These are phyloP conservation scores for Blumeria hordei DNA, from an alignment of 2,329 filamentous ascomycete species.

Conservation along the genomic window DNA sequence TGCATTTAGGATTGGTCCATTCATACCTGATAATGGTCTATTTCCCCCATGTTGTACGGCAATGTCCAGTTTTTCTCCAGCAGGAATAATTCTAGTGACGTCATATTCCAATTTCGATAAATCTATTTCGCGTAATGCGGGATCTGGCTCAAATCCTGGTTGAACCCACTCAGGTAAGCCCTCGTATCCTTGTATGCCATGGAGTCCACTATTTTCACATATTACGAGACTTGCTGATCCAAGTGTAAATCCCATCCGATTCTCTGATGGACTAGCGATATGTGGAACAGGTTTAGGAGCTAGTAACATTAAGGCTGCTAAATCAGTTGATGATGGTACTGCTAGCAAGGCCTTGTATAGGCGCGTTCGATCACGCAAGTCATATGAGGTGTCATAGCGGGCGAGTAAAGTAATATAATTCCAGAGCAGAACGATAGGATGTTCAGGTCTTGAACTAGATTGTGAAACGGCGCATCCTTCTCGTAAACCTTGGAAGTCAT, in stretches of 20 bases:
- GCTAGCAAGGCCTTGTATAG: constrained; percentile 68
- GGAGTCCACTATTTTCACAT: constrained; percentile 47
- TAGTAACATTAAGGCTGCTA: constrained; percentile 72
- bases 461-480: constrained; percentile 6
- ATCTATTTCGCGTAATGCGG: constrained; percentile 40
- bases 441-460: constrained; percentile 17
- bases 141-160: constrained; percentile 56
- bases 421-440: constrained; percentile 59
- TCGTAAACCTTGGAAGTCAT: constrained; percentile 7
- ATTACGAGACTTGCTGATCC: constrained; percentile 73
- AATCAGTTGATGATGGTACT: constrained; percentile 49
- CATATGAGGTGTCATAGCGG: constrained; percentile 84
- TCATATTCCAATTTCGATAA: constrained; percentile 17
- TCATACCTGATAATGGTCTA: constrained; percentile 20
- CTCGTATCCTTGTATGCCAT: constrained; percentile 58
- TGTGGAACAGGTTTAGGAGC: constrained; percentile 89
- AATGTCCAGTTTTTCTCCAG: constrained; percentile 38
- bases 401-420: constrained; percentile 64
- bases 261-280: constrained; percentile 70
- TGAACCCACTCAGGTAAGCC: constrained; percentile 65
- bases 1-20: constrained; percentile 18
- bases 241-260: constrained; percentile 49
- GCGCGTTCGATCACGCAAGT: constrained; percentile 73
- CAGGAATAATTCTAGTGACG: constrained; percentile 24
- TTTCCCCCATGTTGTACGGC: constrained; percentile 19